phyloP scores from a whole-genome alignment of 73 alveolate genomes.

The Durusdinium trenchii region DNA sequence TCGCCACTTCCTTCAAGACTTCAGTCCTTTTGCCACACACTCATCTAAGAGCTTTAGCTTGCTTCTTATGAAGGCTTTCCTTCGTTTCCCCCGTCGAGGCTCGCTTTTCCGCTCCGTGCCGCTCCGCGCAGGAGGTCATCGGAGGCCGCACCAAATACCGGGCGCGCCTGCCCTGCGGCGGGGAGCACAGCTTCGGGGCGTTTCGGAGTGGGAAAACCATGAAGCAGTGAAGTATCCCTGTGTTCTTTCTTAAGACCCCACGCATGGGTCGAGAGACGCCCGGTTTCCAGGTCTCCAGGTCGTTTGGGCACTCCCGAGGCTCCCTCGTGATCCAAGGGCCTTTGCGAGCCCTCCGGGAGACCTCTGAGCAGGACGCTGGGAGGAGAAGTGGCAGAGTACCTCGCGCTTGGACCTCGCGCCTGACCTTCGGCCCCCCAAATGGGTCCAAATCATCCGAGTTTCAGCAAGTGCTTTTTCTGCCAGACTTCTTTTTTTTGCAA shows the following conservation, averaged over 20 bases:
- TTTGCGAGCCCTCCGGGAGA: slow-evolving; percentile 42
- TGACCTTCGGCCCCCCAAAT: too few relatives aligned
- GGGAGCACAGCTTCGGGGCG: neutral
- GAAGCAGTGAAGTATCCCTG: neutral
- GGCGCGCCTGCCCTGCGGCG: slow-evolving; percentile 74
- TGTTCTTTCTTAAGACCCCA: neutral
- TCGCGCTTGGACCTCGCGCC: too few relatives aligned
- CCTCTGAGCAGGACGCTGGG: slow-evolving; percentile 74
- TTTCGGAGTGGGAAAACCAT: neutral
- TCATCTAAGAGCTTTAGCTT: too few relatives aligned
- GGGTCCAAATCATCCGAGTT: too few relatives aligned
- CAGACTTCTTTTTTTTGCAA: too few relatives aligned
- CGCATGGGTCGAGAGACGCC: neutral
- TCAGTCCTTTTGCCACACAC: too few relatives aligned
- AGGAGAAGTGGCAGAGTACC: too few relatives aligned
- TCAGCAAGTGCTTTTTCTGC: too few relatives aligned
- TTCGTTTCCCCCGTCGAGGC: too few relatives aligned
- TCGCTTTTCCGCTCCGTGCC: too few relatives aligned
- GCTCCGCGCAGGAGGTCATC: slow-evolving; percentile 55
- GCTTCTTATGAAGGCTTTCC: too few relatives aligned
- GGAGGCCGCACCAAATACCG: slow-evolving; percentile 83
- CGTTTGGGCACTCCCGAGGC: slow-evolving; percentile 4
- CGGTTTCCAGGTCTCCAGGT: neutral
- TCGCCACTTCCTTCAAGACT: too few relatives aligned
- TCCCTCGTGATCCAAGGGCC: slow-evolving; percentile 90